Evolutionary conservation across 371 early-diverging fungal species (phyloP), one percentile per base, ranked within the genome.

Genomic region (Mucor saturninus): DNA sequence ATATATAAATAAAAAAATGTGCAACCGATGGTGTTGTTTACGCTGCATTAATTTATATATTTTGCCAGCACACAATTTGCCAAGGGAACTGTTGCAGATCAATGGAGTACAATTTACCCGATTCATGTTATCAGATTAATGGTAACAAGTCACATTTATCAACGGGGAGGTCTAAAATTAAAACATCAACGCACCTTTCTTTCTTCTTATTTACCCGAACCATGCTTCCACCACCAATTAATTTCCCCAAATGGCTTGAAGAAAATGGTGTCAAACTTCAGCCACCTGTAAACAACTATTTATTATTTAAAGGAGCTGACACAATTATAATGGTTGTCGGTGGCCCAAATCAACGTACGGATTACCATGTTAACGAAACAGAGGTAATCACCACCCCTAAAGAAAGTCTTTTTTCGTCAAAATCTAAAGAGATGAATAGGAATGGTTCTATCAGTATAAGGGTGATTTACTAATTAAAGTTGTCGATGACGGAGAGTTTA

Each of bases 381-480:
- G 98, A 96, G 86, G 94, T 92, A 76, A 21, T 5, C 8, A 30
- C 14, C 8, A 2, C 9, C 8, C 7, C 11, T 8, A 9, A 30
- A 10, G 13, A 29, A 28, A 28, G 5, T 48, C 28, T 8, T 29
- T 8, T 30, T 28, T 30, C 21, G 11, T 13, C 3, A 13, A 28
- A 30, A 13, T 64, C 54, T 26, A 31, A 26, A n/a, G 21, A 15
- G 26, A 32, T 26, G 45, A 21, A 49, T 68, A 93, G 89, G 98
- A 98, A 74, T 97, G 94, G 93, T 98, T 98, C 76, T 95, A 91
- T 77, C 97, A 97, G 76, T 75, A 91, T 80, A 91, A 93, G 76
- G 98, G 98, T 4, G 86, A 89, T 50, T 89, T 97, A 90, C 61
- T 92, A 26, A 83, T 98, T 51, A 95, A 90, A 64, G 85, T 96